These are phyloP conservation scores for Colletotrichum sp. DNA, from an alignment of 2,329 filamentous ascomycete genomes.

Conservation along the genomic window DNA sequence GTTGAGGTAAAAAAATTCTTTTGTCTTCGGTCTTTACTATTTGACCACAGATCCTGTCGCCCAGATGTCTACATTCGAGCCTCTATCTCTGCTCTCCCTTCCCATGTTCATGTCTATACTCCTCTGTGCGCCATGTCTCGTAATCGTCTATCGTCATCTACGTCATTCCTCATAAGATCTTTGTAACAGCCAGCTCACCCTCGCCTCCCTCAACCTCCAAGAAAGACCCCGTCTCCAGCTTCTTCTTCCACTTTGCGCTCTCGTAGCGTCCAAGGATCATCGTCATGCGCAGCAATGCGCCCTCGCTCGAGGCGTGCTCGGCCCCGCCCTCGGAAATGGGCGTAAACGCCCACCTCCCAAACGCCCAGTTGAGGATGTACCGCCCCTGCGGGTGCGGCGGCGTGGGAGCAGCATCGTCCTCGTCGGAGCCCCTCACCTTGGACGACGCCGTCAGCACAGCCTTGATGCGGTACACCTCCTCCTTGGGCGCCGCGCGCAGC, in stretches of 20 bases:
- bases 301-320: constrained; percentile 61
- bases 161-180: constrained; percentile 42
- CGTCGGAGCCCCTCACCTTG: constrained; percentile 55
- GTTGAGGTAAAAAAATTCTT: fast-evolving
- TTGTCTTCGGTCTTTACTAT: not conserved
- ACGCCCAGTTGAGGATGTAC: constrained; percentile 98
- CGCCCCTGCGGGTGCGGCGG: constrained; percentile 42
- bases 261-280: constrained; percentile 77
- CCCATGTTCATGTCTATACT: not conserved
- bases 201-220: constrained; percentile 52
- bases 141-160: not conserved
- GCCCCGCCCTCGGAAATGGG: constrained; percentile 44
- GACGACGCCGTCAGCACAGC: constrained; percentile 59
- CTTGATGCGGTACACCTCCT: constrained; percentile 96
- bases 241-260: constrained; percentile 78
- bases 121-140: not conserved
- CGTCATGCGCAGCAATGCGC: constrained; percentile 71
- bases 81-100: not conserved
- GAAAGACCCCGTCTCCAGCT: constrained; percentile 63
- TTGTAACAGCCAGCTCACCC: constrained; percentile 57
- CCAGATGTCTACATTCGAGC: not conserved
- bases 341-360: constrained; percentile 93
- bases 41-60: not conserved
- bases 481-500: constrained; percentile 78
- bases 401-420: constrained; percentile 40